These are phyloP conservation scores for Takashimella tepidaria DNA, from an alignment of 1,284 basidiomycete species.

Conservation along the genomic window DNA sequence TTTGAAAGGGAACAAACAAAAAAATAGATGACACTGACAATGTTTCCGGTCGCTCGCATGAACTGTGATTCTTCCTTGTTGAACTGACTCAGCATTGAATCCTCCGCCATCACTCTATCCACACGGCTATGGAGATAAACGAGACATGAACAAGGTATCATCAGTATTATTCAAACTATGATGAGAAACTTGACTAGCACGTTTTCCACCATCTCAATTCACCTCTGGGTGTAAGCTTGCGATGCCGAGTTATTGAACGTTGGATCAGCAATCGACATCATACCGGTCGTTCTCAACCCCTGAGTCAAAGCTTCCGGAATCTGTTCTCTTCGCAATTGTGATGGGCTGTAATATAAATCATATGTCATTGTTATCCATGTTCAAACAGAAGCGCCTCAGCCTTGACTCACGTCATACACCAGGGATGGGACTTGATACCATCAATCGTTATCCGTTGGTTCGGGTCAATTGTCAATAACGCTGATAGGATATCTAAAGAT, in stretches of 20 bases:
- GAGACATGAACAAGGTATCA: background rate
- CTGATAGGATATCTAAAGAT: conserved; percentile 60
- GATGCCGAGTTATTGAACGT: conserved; percentile 41
- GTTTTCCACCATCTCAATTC: too few relatives aligned
- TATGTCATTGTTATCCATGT: background rate
- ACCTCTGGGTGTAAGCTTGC: conserved; percentile 35
- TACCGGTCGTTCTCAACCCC: conserved; percentile 58
- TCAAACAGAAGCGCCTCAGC: conserved; percentile 2
- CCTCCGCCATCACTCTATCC: conserved; percentile 33
- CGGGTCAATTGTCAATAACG: conserved; percentile 71
- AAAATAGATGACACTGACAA: conserved; percentile 30
- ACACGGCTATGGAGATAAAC: conserved; percentile 21
- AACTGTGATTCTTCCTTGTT: conserved; percentile 46
- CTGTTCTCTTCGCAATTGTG: conserved; percentile 59
- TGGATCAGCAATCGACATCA: conserved; percentile 62
- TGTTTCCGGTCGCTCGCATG: conserved; percentile 43
- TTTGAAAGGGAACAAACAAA: background rate
- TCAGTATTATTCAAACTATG: background rate
- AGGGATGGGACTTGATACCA: conserved; percentile 67
- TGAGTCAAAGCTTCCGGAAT: conserved; percentile 67
- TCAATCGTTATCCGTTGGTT: conserved; percentile 62
- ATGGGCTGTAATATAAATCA: conserved; percentile 9
- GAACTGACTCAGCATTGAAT: conserved; percentile 31
- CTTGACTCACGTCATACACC: conserved; percentile 63
- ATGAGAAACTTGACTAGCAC: too few relatives aligned